A percentile compares a stretch with the other conserved stretches of the same genome.
Conservation (phyloP, 2,329 filamentous ascomycete genomes). For the Madurella mycetomatis region DNA sequence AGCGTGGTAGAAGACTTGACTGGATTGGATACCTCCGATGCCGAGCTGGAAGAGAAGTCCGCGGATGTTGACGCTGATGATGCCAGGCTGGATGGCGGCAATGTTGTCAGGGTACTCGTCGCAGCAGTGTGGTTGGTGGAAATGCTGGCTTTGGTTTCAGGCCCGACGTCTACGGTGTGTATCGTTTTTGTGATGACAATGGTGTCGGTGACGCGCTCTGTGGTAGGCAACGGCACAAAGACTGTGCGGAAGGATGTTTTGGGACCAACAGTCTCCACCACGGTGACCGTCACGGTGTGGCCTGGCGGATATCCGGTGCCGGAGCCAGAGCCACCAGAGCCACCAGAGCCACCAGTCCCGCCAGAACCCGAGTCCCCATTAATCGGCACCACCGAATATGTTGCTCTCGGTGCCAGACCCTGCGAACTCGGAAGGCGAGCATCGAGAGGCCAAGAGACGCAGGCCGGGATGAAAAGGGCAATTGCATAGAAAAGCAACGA, state of each 20-base stretch:
- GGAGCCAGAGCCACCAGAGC: slow-evolving; percentile 18
- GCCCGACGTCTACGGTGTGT: slow-evolving; percentile 29
- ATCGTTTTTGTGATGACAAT: slow-evolving; percentile 31
- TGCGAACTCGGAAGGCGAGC: slow-evolving; percentile 14
- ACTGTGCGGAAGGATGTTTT: slow-evolving; percentile 28
- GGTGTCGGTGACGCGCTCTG: slow-evolving; percentile 31
- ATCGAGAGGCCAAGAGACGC: slow-evolving; percentile 29
- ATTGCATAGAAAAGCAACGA: slow-evolving; percentile 26
- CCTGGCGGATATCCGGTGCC: background rate
- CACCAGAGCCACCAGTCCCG: slow-evolving; percentile 9
- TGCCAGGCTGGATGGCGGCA: slow-evolving; percentile 10
- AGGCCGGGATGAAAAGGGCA: slow-evolving; percentile 20
- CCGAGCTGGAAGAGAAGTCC: slow-evolving; percentile 6
- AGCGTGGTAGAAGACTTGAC: slow-evolving; percentile 22
- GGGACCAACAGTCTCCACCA: slow-evolving; percentile 28
- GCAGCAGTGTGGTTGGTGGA: slow-evolving; percentile 4
- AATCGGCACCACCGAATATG: slow-evolving; percentile 37
- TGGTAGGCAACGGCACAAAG: slow-evolving; percentile 26
- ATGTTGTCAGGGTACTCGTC: background rate
- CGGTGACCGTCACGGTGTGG: slow-evolving; percentile 20
- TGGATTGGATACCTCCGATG: slow-evolving; percentile 5
- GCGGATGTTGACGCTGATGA: slow-evolving; percentile 5
- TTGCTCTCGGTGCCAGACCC: slow-evolving; percentile 31
- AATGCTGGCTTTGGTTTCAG: slow-evolving; percentile 9
- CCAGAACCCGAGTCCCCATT: slow-evolving; percentile 28